A percentile compares a stretch with the other conserved stretches of the same genome.
phyloP scores from a whole-genome alignment of 352 stramenopile species.

The Phytophthora pistaciae region DNA sequence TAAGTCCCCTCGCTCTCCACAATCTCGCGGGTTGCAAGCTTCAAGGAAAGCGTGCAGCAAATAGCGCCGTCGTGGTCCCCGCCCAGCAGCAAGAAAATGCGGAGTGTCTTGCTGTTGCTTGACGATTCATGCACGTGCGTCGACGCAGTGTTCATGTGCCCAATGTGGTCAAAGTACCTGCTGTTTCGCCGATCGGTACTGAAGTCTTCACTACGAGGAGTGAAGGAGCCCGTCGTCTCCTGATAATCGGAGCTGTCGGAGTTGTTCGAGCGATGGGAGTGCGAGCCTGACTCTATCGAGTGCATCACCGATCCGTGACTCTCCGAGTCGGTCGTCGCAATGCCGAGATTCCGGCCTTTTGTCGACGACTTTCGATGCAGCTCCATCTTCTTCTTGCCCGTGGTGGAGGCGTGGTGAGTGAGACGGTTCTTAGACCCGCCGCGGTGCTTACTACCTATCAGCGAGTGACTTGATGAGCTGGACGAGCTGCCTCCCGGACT shows the following conservation, averaged over 20 bases:
- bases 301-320: neutral
- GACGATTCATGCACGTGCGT: slow-evolving; percentile 7
- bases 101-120: slow-evolving; percentile 18
- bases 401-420: neutral
- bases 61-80: slow-evolving; percentile 53
- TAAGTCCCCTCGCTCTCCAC: slow-evolving; percentile 35
- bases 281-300: neutral
- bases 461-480: slow-evolving; percentile 9
- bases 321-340: neutral
- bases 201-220: slow-evolving; percentile 2
- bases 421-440: slow-evolving; percentile 9
- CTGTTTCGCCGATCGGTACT: neutral
- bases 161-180: slow-evolving; percentile 1
- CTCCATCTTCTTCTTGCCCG: slow-evolving; percentile 22
- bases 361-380: slow-evolving; percentile 9
- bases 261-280: slow-evolving; percentile 20
- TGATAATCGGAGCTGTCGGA: neutral
- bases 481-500: neutral
- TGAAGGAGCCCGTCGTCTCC: neutral
- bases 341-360: neutral
- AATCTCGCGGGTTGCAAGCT: slow-evolving; percentile 29
- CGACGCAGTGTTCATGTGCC: slow-evolving; percentile 5
- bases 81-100: slow-evolving; percentile 42
- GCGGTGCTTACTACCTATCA: slow-evolving; percentile 18
- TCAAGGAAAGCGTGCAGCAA: slow-evolving; percentile 31